phyloP scores from a whole-genome alignment of 495 filamentous ascomycete species.

The Symbiotaphrina buchneri region DNA sequence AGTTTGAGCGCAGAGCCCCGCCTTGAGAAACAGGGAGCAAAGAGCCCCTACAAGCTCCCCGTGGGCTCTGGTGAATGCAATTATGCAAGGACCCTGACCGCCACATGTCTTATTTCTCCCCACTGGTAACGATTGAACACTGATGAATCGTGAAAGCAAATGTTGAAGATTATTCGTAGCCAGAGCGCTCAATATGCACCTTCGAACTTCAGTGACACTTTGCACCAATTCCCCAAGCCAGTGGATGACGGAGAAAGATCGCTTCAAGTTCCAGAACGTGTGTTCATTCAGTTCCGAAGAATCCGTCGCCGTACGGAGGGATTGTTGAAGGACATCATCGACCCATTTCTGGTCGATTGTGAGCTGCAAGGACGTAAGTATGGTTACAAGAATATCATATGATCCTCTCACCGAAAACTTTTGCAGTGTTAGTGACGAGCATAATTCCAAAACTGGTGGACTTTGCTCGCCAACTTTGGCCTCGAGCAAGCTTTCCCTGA shows the following conservation, averaged over 20 bases:
- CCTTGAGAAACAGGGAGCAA: slow-evolving; percentile 9
- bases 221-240: background rate
- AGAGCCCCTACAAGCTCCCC: slow-evolving; percentile 4
- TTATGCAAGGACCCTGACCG: background rate
- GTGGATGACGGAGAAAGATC: background rate
- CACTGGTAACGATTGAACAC: background rate
- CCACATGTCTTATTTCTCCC: background rate
- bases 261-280: slow-evolving; percentile 7
- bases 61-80: slow-evolving; percentile 1
- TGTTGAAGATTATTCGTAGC: slow-evolving; percentile 2
- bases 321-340: no score
- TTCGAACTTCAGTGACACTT: background rate
- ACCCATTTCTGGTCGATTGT: no score
- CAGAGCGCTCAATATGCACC: background rate
- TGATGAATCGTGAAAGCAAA: background rate
- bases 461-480: background rate
- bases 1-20: slow-evolving; percentile 8
- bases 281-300: no score
- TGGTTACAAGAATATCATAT: no score
- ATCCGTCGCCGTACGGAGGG: no score
- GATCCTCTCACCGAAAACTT: no score
- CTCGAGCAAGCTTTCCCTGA: background rate
- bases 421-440: no score
- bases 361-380: no score
- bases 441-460: no score